Percentiles rank a stretch among this genome's conserved stretches.
These are phyloP conservation scores for Paecilomyces niveus DNA, from an alignment of 2,329 filamentous ascomycete species.

Conservation along the genomic window DNA sequence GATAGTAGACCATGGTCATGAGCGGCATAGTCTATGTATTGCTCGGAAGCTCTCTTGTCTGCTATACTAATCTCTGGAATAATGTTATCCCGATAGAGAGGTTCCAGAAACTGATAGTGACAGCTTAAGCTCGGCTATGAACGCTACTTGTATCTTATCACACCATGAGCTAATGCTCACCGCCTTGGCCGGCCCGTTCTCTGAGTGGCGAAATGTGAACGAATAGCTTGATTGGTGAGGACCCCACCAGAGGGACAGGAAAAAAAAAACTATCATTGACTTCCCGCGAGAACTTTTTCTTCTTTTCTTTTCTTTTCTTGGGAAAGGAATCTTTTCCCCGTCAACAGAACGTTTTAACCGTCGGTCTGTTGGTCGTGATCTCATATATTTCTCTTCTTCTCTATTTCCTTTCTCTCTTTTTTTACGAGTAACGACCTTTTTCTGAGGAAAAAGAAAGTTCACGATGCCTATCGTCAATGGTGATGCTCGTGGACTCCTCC, in stretches of 20 bases:
- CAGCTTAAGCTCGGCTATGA: neutral
- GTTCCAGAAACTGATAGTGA: too few species aligned
- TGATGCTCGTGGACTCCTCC: conserved; percentile 43
- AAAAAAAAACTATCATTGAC: conserved; percentile 21
- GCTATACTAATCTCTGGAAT: too few species aligned
- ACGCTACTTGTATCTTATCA: neutral
- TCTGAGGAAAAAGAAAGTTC: conserved; percentile 9
- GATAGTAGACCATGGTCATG: too few species aligned
- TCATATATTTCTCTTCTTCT: conserved; percentile 16
- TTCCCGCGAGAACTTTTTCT: conserved; percentile 25
- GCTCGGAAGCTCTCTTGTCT: too few species aligned
- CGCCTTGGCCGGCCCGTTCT: neutral
- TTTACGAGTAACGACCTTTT: neutral
- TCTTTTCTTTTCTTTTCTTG: conserved; percentile 46
- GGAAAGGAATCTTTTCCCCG: conserved; percentile 55
- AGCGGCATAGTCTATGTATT: too few species aligned
- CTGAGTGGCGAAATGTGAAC: neutral
- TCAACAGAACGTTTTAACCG: conserved; percentile 44
- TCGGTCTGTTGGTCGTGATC: conserved; percentile 39
- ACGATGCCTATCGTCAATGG: conserved; percentile 70
- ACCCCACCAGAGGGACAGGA: conserved; percentile 1
- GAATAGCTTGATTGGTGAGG: neutral
- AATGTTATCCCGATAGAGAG: too few species aligned
- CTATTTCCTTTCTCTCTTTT: conserved; percentile 14
- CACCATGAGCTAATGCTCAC: neutral